These are phyloP conservation scores for Russula sp. DNA, from an alignment of 768 basidiomycete genomes.

Conservation along the genomic window DNA sequence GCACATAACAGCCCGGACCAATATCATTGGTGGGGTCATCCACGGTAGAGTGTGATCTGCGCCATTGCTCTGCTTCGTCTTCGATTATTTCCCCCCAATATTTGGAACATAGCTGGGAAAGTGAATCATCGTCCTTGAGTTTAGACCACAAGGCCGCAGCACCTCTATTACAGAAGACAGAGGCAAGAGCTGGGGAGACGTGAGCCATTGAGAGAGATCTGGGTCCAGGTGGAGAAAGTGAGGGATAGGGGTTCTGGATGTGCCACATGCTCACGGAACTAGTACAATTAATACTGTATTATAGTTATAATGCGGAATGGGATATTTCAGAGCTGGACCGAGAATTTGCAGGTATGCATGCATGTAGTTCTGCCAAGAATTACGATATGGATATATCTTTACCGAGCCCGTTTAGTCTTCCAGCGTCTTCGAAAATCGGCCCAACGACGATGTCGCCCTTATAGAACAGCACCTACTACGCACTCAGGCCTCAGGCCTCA, in stretches of 20 bases:
- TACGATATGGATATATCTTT: not conserved
- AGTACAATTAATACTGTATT: too few relatives aligned
- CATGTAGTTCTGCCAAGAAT: conserved; percentile 2
- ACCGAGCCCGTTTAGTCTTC: conserved; percentile 1
- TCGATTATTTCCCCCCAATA: not conserved
- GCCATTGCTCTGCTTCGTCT: not conserved
- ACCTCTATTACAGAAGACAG: too few relatives aligned
- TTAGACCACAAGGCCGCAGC: too few relatives aligned
- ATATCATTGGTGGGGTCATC: not conserved
- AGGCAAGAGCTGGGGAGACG: too few relatives aligned
- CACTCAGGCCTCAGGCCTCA: conserved; percentile 50
- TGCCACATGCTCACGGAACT: too few relatives aligned
- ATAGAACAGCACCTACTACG: conserved; percentile 49
- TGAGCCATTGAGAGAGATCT: too few relatives aligned
- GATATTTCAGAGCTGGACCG: conserved; percentile 15
- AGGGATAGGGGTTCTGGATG: too few relatives aligned
- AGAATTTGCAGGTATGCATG: conserved; percentile 25
- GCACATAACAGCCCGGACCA: not conserved
- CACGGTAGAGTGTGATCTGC: not conserved
- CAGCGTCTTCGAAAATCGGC: not conserved
- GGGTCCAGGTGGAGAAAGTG: too few relatives aligned
- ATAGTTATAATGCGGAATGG: too few relatives aligned
- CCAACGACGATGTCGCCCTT: conserved; percentile 7
- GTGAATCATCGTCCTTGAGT: too few relatives aligned
- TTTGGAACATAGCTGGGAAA: not conserved